These are phyloP conservation scores for Penicillium sp. DNA, from an alignment of 2,329 filamentous ascomycete genomes.

Conservation along the genomic window DNA sequence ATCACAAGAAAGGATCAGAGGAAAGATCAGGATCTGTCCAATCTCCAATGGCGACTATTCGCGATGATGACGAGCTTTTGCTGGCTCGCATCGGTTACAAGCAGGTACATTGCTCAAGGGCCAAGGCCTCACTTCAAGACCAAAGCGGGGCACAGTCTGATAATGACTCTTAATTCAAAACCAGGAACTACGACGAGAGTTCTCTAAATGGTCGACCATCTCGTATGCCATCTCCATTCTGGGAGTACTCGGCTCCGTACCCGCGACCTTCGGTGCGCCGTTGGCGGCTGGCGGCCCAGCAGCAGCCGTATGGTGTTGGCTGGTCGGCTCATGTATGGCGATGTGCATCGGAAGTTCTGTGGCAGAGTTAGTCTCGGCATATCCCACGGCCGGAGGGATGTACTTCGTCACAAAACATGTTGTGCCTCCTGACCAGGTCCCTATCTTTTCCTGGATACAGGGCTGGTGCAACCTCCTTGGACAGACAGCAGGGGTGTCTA, in stretches of 20 bases:
- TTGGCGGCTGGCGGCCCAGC: conserved; percentile 59
- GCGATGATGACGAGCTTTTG: conserved; percentile 58
- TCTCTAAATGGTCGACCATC: conserved; percentile 63
- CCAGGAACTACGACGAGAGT: conserved; percentile 60
- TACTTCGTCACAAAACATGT: conserved; percentile 66
- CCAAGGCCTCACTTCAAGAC: neutral
- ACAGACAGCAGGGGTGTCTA: conserved; percentile 61
- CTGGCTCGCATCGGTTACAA: conserved; percentile 61
- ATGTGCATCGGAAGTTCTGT: conserved; percentile 63
- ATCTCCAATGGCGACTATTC: conserved; percentile 42
- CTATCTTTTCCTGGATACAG: conserved; percentile 62
- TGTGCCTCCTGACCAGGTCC: conserved; percentile 57
- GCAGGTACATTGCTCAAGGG: conserved; percentile 46
- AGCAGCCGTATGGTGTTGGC: conserved; percentile 64
- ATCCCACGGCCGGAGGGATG: conserved; percentile 65
- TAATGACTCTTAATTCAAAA: neutral
- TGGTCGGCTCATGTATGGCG: conserved; percentile 61
- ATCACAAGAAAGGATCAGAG: conserved; percentile 1
- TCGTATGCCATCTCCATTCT: conserved; percentile 65
- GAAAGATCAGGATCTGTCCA: neutral
- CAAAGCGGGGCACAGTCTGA: conserved; percentile 10
- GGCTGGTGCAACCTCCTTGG: conserved; percentile 66
- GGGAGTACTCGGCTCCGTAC: conserved; percentile 62
- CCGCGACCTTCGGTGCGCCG: conserved; percentile 59
- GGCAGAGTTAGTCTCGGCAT: conserved; percentile 63